phyloP scores from a whole-genome alignment of 805 yeast species.

The Saccharomyces paradoxus region DNA sequence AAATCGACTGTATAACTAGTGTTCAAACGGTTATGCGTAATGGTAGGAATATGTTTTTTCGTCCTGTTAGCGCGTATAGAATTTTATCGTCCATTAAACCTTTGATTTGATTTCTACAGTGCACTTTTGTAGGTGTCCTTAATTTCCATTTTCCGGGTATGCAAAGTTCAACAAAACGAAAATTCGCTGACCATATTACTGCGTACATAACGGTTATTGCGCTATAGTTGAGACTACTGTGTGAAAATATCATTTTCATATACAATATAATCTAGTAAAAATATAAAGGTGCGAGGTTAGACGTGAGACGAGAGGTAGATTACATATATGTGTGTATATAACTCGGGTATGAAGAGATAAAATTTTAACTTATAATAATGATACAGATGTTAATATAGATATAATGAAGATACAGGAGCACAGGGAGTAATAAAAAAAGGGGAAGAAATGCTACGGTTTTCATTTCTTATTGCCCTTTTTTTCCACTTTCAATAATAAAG shows the following conservation, averaged over 20 bases:
- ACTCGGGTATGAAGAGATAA: neutral
- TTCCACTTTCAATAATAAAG: slow-evolving; percentile 68
- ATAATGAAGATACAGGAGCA: neutral
- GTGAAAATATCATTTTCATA: neutral
- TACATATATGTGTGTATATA: neutral
- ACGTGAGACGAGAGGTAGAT: neutral
- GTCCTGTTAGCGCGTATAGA: neutral
- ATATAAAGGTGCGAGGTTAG: neutral
- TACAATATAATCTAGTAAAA: neutral
- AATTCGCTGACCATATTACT: neutral
- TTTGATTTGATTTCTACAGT: neutral
- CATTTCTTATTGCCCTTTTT: slow-evolving; percentile 33
- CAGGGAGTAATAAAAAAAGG: neutral
- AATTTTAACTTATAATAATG: neutral
- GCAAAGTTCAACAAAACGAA: neutral
- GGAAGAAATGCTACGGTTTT: neutral
- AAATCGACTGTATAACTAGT: neutral
- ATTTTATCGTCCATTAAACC: neutral
- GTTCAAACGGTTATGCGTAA: neutral
- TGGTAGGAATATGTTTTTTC: neutral
- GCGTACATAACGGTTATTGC: neutral
- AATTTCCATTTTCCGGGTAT: neutral
- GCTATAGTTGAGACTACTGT: neutral
- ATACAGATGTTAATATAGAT: neutral
- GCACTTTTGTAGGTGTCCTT: neutral